These are phyloP conservation scores for Trichoderma brevicompactum DNA, from an alignment of 2,329 filamentous ascomycete genomes.

Conservation along the genomic window DNA sequence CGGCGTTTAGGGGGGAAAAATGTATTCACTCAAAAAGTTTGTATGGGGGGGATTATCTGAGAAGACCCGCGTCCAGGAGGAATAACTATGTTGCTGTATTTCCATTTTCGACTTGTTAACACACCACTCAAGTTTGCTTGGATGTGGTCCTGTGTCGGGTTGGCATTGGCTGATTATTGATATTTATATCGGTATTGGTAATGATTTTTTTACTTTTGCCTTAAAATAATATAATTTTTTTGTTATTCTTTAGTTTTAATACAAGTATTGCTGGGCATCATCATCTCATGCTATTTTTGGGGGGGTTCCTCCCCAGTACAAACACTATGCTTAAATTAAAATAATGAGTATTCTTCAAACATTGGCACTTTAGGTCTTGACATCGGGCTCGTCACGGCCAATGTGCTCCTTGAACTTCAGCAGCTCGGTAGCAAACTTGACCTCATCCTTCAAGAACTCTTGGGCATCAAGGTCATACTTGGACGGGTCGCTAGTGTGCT, in stretches of 20 bases:
- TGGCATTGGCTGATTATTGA: neutral
- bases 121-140: neutral
- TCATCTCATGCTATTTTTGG: conserved; percentile 6
- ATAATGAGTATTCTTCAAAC: neutral
- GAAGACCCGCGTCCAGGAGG: neutral
- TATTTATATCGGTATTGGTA: neutral
- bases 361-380: conserved; percentile 73
- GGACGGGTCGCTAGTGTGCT: conserved; percentile 80
- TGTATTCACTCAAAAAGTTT: neutral
- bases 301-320: neutral
- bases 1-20: neutral
- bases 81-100: no score
- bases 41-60: neutral
- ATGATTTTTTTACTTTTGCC: neutral
- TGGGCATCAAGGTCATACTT: conserved; percentile 84
- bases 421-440: conserved; percentile 80
- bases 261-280: conserved; percentile 22
- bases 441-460: conserved; percentile 89
- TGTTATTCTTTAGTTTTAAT: conserved; percentile 15
- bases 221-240: neutral
- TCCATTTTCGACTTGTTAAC: no score
- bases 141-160: neutral
- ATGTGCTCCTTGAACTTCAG: conserved; percentile 94
- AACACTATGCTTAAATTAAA: conserved; percentile 9
- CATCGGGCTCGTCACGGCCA: conserved; percentile 89